Evolutionary conservation across 305 asterid genomes (phyloP).

Genomic region (Coffea humblotiana): DNA sequence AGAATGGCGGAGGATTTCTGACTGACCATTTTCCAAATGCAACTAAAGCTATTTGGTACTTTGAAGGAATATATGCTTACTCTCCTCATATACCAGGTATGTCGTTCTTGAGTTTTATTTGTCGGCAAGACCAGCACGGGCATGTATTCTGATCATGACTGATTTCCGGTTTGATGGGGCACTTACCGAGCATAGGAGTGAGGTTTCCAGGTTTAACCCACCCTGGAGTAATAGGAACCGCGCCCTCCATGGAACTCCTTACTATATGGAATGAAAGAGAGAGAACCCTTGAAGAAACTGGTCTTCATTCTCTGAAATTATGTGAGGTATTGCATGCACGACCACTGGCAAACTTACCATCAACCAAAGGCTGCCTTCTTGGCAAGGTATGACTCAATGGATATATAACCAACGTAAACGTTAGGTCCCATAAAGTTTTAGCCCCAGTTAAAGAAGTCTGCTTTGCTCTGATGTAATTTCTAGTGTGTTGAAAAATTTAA

Average conservation of each 20-base stretch:
- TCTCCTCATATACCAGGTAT: constrained; percentile 96
- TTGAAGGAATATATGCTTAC: constrained; percentile 91
- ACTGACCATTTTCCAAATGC: constrained; percentile 92
- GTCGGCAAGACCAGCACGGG: background rate
- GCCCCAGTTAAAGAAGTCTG: background rate
- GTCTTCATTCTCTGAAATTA: constrained; percentile 55
- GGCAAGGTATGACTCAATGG: constrained; percentile 63
- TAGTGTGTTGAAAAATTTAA: no score
- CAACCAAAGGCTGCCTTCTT: constrained; percentile 73
- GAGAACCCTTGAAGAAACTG: constrained; percentile 61
- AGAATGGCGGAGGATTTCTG: constrained; percentile 91
- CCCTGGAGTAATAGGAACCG: constrained; percentile 93
- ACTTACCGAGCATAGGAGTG: constrained; percentile 46
- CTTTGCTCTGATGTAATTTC: background rate
- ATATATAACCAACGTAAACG: background rate
- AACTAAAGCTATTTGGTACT: constrained; percentile 89
- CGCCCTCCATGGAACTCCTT: constrained; percentile 86
- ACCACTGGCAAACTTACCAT: constrained; percentile 86
- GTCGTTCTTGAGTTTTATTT: background rate
- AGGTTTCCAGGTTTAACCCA: constrained; percentile 89
- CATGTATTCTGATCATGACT: background rate
- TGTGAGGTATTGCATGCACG: constrained; percentile 92
- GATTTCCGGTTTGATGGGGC: background rate
- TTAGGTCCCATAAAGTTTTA: background rate
- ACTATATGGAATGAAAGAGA: constrained; percentile 86